phyloP scores from a whole-genome alignment of 2,329 filamentous ascomycete genomes.

The Alternaria gaisen region DNA sequence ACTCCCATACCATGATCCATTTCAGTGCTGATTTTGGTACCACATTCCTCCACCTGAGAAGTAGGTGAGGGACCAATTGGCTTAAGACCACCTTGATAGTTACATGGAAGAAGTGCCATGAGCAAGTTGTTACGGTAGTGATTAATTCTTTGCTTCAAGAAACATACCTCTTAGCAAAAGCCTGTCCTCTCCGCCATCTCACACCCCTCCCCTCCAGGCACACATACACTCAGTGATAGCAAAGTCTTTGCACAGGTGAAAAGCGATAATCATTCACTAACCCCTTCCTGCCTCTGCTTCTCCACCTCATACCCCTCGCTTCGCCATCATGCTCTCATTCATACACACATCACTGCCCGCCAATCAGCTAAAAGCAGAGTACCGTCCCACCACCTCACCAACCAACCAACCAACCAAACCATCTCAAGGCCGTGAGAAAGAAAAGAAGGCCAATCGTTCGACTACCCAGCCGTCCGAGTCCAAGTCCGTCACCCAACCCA shows the following conservation, averaged over 20 bases:
- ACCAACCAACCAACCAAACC: neutral
- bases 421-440: neutral
- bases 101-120: no score
- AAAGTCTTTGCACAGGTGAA: constrained; percentile 2
- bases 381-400: neutral
- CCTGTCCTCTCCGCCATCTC: no score
- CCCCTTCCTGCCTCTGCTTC: neutral
- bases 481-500: neutral
- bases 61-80: rapidly evolving
- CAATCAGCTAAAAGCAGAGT: neutral
- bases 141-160: no score
- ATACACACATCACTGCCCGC: neutral
- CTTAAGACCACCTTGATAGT: no score
- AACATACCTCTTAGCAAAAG: no score
- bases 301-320: neutral
- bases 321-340: neutral
- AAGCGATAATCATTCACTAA: constrained; percentile 1
- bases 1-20: no score
- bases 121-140: no score
- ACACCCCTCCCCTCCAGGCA: neutral
- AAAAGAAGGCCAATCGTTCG: neutral
- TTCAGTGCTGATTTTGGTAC: no score
- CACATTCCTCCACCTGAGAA: no score
- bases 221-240: neutral
- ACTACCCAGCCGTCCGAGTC: neutral